These are phyloP conservation scores for Botrytis elliptica DNA, from an alignment of 2,329 filamentous ascomycete genomes.

Conservation along the genomic window DNA sequence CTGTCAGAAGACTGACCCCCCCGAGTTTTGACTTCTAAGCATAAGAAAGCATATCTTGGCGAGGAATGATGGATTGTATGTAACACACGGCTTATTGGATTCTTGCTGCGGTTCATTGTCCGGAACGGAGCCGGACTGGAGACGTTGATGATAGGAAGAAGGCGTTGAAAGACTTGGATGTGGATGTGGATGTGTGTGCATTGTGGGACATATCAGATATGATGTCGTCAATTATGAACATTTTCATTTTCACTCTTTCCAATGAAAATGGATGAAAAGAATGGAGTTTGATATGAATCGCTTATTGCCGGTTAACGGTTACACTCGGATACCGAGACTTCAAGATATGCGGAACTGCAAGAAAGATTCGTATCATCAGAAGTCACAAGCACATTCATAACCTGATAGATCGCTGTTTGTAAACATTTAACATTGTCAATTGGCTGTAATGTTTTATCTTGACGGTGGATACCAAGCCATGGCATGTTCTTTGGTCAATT, in stretches of 20 bases:
- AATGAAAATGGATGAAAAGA: background rate
- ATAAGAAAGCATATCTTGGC: background rate
- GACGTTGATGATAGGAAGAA: background rate
- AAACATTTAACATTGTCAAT: background rate
- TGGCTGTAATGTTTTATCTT: background rate
- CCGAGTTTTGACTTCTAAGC: background rate
- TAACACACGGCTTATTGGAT: background rate
- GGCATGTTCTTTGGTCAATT: background rate
- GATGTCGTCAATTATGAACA: background rate
- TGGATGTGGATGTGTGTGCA: too few relatives aligned
- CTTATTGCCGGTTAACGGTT: constrained; percentile 1
- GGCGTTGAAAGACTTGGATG: background rate
- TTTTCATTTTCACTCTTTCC: background rate
- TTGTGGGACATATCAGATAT: background rate
- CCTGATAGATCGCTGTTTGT: constrained; percentile 3
- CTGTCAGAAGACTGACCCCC: background rate
- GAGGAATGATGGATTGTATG: background rate
- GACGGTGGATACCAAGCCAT: constrained; percentile 3
- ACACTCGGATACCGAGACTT: background rate
- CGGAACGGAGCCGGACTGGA: background rate
- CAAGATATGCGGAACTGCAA: background rate
- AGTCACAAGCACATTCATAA: constrained; percentile 13
- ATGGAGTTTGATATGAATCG: background rate
- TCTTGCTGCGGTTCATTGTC: constrained; percentile 1
- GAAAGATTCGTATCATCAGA: background rate